Evolutionary conservation across 306 rosid genomes (phyloP).

Genomic region (Glycyrrhiza uralensis): DNA sequence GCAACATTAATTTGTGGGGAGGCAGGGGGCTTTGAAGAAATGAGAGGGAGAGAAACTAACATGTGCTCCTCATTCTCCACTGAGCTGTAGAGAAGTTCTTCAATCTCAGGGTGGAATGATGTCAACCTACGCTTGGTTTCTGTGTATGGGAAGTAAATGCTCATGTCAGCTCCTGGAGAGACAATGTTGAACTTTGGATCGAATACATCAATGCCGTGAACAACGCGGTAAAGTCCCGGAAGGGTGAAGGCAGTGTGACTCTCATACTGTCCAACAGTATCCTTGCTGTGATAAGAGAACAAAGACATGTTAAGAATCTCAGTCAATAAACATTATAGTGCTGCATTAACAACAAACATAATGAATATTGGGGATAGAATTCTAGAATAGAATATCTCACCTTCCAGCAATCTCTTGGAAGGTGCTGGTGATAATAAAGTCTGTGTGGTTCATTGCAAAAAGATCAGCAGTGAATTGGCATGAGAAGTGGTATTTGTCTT

Average conservation of each 20-base stretch:
- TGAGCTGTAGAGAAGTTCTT: constrained; percentile 82
- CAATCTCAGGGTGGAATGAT: constrained; percentile 75
- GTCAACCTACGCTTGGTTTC: constrained; percentile 75
- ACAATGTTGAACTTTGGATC: constrained; percentile 99
- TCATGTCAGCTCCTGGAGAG: constrained; percentile 95
- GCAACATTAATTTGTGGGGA: no score
- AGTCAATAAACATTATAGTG: neutral
- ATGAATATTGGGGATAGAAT: neutral
- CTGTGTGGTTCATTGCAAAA: constrained; percentile 97
- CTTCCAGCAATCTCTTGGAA: constrained; percentile 99
- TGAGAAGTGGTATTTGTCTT: constrained; percentile 89
- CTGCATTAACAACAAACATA: neutral
- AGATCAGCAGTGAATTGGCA: constrained; percentile 96
- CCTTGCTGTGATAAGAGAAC: constrained; percentile 60
- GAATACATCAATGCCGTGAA: constrained; percentile 84
- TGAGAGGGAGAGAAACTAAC: constrained; percentile 37
- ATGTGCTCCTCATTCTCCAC: constrained; percentile 88
- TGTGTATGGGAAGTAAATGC: constrained; percentile 83
- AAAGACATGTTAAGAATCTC: neutral
- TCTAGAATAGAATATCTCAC: constrained; percentile 34
- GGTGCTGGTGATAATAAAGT: constrained; percentile 96
- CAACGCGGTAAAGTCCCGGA: constrained; percentile 95
- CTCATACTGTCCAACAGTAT: constrained; percentile 94
- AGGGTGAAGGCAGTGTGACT: constrained; percentile 97
- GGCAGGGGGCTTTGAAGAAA: no score